phyloP scores from a whole-genome alignment of 352 stramenopile genomes.

The Globisporangium iwayamae region DNA sequence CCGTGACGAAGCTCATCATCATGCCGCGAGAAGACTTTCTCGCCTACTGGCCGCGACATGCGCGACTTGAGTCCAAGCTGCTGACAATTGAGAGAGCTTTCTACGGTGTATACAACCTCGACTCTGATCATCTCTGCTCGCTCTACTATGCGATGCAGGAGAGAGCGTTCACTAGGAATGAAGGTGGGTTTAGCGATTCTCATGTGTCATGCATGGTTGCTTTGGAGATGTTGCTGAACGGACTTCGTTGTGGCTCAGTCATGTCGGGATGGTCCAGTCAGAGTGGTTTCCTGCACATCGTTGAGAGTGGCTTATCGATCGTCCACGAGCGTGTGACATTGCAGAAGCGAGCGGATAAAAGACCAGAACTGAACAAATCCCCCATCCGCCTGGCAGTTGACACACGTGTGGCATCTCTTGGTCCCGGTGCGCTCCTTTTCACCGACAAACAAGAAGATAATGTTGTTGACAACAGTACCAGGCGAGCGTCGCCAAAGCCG shows the following conservation, averaged over 20 bases:
- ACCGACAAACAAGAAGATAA: conserved; percentile 17
- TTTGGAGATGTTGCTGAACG: not conserved
- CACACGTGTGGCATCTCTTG: conserved; percentile 36
- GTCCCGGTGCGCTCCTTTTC: conserved; percentile 32
- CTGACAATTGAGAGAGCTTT: conserved; percentile 29
- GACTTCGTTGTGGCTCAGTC: conserved; percentile 19
- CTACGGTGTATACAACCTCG: conserved; percentile 27
- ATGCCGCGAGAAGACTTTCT: conserved; percentile 36
- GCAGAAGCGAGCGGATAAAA: conserved; percentile 20
- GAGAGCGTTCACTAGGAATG: conserved; percentile 31
- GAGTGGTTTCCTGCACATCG: conserved; percentile 28
- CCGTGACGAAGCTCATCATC: conserved; percentile 30
- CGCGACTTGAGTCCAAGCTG: conserved; percentile 30
- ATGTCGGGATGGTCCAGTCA: conserved; percentile 26
- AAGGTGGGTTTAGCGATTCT: conserved; percentile 22
- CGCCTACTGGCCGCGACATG: conserved; percentile 26
- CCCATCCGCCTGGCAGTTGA: conserved; percentile 28
- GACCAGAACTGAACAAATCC: conserved; percentile 8
- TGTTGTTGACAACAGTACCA: not conserved
- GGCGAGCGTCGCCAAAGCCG: not conserved
- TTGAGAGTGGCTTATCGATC: conserved; percentile 37
- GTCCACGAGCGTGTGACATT: conserved; percentile 41
- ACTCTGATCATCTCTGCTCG: conserved; percentile 36
- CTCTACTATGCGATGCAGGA: conserved; percentile 41
- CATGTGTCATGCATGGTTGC: not conserved